Conservation (phyloP, 148 eudicot genomes). For the Camellia lanceoleosa region DNA sequence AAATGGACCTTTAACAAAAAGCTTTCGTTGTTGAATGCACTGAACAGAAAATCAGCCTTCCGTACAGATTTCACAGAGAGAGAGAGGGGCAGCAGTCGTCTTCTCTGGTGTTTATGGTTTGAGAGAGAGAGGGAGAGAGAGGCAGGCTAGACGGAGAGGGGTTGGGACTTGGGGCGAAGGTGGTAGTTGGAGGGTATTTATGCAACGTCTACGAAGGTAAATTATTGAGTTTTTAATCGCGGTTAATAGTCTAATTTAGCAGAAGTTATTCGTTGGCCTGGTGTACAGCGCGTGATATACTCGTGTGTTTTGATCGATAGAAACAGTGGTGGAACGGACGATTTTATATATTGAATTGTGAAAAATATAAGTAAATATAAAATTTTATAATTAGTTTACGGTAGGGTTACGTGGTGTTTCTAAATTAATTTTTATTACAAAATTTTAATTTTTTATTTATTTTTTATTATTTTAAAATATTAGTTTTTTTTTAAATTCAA, state of each 20-base stretch:
- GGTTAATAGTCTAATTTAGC: neutral
- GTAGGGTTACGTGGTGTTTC: no score
- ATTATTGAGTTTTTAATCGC: neutral
- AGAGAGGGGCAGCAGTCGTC: neutral
- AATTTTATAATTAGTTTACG: no score
- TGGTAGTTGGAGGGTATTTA: slow-evolving; percentile 21
- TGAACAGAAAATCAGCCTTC: slow-evolving; percentile 6
- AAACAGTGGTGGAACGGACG: no score
- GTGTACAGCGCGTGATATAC: neutral
- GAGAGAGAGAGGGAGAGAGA: slow-evolving; percentile 2
- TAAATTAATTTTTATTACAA: no score
- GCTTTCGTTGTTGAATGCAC: neutral
- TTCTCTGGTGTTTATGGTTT: neutral
- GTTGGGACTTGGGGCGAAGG: neutral
- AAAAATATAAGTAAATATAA: no score
- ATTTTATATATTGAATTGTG: no score
- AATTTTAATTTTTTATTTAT: no score
- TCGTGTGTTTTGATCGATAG: neutral
- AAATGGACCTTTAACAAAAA: slow-evolving; percentile 4
- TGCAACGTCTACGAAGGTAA: slow-evolving; percentile 16
- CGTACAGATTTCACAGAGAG: slow-evolving; percentile 1
- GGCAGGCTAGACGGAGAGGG: neutral
- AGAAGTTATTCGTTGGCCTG: neutral
- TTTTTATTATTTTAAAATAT: no score
- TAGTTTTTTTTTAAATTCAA: no score